Percentiles rank a stretch among this genome's conserved stretches.
Conservation (phyloP, 306 rosid species). For the Corylus americana region DNA sequence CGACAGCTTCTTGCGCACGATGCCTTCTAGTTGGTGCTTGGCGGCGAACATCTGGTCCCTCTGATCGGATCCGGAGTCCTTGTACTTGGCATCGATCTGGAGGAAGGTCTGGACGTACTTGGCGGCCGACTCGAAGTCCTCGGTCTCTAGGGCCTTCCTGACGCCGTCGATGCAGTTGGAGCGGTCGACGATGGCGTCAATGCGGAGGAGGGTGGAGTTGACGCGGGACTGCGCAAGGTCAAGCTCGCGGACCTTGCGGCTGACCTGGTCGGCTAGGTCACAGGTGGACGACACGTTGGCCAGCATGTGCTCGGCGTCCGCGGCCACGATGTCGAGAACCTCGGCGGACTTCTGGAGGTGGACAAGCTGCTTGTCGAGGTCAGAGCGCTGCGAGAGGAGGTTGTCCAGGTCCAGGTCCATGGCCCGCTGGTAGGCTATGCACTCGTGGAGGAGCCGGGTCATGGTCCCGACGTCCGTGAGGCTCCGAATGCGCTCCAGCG, state of each 20-base stretch:
- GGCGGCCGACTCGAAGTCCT: slow-evolving; percentile 74
- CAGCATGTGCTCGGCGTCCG: slow-evolving; percentile 62
- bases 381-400: slow-evolving; percentile 74
- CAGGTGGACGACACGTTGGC: slow-evolving; percentile 51
- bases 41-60: slow-evolving; percentile 61
- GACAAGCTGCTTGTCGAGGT: slow-evolving; percentile 72
- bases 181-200: slow-evolving; percentile 81
- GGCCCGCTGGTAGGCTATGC: slow-evolving; percentile 60
- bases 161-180: slow-evolving; percentile 80
- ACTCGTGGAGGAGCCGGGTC: slow-evolving; percentile 68
- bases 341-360: slow-evolving; percentile 68
- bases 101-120: slow-evolving; percentile 60
- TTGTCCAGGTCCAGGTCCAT: slow-evolving; percentile 64
- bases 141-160: slow-evolving; percentile 54
- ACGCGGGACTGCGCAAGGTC: slow-evolving; percentile 93
- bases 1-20: slow-evolving; percentile 71
- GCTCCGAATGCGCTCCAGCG: slow-evolving; percentile 36
- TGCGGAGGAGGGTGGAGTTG: slow-evolving; percentile 66
- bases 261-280: slow-evolving; percentile 55
- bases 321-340: slow-evolving; percentile 66
- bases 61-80: slow-evolving; percentile 76
- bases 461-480: slow-evolving; percentile 59
- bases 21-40: slow-evolving; percentile 69
- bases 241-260: slow-evolving; percentile 83
- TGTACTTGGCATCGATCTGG: slow-evolving; percentile 68